Percentiles rank a stretch among this genome's conserved stretches.
Conservation (phyloP, 1,284 basidiomycete genomes). For the Rhodotorula sp. region DNA sequence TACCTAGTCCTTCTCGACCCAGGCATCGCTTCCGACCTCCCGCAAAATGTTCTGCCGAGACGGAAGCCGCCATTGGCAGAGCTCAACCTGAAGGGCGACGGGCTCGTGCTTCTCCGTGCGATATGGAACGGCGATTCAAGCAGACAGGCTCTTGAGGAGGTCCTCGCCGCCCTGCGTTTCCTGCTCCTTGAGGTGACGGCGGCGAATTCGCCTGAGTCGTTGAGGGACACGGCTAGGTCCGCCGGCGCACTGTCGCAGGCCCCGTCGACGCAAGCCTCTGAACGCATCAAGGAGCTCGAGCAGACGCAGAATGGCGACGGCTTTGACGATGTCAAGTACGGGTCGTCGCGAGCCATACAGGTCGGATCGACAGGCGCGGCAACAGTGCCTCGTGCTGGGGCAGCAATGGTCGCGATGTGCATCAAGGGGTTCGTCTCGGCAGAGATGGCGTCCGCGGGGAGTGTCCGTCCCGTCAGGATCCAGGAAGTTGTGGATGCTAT, state of each 20-base stretch:
- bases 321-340: slow-evolving; percentile 61
- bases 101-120: slow-evolving; percentile 13
- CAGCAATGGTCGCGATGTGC: slow-evolving; percentile 13
- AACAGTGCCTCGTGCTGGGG: not conserved
- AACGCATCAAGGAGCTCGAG: slow-evolving; percentile 24
- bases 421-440: slow-evolving; percentile 29
- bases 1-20: slow-evolving; percentile 60
- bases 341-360: slow-evolving; percentile 42
- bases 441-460: slow-evolving; percentile 28
- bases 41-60: slow-evolving; percentile 53
- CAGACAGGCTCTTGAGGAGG: slow-evolving; percentile 19
- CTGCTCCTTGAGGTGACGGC: slow-evolving; percentile 14
- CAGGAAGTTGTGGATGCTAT: slow-evolving; percentile 61
- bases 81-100: not conserved
- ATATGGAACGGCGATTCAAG: slow-evolving; percentile 22
- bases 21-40: slow-evolving; percentile 65
- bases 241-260: not conserved
- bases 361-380: not conserved
- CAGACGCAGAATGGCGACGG: slow-evolving; percentile 56
- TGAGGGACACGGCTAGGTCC: not conserved
- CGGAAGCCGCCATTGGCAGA: not conserved
- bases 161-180: slow-evolving; percentile 21
- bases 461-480: slow-evolving; percentile 20
- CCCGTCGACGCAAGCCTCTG: slow-evolving; percentile 40
- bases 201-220: not conserved